Evolutionary conservation across 73 alveolate species (phyloP).

Genomic region (Paraurostyla sp.): DNA sequence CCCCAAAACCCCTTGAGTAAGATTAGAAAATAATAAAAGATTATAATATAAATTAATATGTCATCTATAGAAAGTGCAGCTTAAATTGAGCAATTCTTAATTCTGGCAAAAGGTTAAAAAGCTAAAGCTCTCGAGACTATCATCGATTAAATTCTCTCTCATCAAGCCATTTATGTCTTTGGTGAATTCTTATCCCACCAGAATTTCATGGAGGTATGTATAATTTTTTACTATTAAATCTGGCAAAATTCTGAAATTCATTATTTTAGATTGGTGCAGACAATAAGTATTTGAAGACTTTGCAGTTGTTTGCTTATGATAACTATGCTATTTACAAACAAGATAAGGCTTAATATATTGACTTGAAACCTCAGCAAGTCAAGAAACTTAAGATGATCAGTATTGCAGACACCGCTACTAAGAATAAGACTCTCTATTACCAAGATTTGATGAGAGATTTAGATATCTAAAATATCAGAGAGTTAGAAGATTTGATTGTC

Average conservation of each 20-base stretch:
- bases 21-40: not conserved
- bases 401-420: conserved; percentile 64
- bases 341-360: conserved; percentile 1
- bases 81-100: conserved; percentile 74
- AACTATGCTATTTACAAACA: conserved; percentile 54
- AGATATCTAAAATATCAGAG: conserved; percentile 62
- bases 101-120: conserved; percentile 76
- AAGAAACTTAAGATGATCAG: conserved; percentile 81
- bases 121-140: conserved; percentile 80
- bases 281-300: conserved; percentile 21
- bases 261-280: conserved; percentile 39
- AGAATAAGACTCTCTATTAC: conserved; percentile 51
- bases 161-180: conserved; percentile 66
- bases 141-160: conserved; percentile 70
- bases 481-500: conserved; percentile 74
- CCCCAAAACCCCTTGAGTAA: conserved; percentile 30
- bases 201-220: conserved; percentile 50
- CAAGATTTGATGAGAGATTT: conserved; percentile 29
- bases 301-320: conserved; percentile 77
- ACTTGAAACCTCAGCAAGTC: conserved; percentile 70
- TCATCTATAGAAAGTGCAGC: conserved; percentile 47
- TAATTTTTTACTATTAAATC: not conserved
- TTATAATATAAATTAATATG: not conserved
- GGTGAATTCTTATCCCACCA: conserved; percentile 77
- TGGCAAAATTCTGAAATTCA: not conserved